phyloP scores from a whole-genome alignment of 768 basidiomycete genomes.

The Mrakia gelida region DNA sequence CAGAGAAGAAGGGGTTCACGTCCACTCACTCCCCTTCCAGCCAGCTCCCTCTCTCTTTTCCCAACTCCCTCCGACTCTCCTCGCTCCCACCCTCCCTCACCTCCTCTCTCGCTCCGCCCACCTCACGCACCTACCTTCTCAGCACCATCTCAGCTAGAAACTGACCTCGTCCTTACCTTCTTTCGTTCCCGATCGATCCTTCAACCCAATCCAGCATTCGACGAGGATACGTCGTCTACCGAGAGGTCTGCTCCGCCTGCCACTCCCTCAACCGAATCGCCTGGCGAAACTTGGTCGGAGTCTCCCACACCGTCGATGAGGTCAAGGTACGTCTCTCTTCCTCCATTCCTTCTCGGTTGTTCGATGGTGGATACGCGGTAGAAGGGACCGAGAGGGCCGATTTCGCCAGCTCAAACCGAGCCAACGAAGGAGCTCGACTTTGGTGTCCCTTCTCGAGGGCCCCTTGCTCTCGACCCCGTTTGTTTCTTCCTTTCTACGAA shows the following conservation, averaged over 20 bases:
- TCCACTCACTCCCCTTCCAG: neutral
- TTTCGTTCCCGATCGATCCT: neutral
- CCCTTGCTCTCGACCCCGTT: neutral
- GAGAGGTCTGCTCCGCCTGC: constrained; percentile 97
- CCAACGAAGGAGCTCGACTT: neutral
- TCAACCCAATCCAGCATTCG: constrained; percentile 62
- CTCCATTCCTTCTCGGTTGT: neutral
- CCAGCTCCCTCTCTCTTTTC: neutral
- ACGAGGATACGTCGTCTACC: constrained; percentile 93
- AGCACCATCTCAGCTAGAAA: neutral
- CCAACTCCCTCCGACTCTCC: neutral
- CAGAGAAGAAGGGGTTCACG: neutral
- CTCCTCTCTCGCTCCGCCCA: neutral
- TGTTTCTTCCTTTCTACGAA: neutral
- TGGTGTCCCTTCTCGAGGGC: too few relatives aligned
- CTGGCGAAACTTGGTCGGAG: constrained; percentile 98
- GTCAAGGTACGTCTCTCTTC: constrained; percentile 49
- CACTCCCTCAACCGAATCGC: constrained; percentile 99
- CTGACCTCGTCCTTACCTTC: neutral
- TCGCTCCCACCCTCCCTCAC: neutral
- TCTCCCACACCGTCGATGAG: constrained; percentile 92
- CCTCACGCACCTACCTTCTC: neutral
- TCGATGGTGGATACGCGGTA: neutral
- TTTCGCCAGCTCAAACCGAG: neutral
- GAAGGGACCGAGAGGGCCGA: neutral